Conservation (phyloP, 2,329 filamentous ascomycete species). For the Paecilomyces sp. region DNA sequence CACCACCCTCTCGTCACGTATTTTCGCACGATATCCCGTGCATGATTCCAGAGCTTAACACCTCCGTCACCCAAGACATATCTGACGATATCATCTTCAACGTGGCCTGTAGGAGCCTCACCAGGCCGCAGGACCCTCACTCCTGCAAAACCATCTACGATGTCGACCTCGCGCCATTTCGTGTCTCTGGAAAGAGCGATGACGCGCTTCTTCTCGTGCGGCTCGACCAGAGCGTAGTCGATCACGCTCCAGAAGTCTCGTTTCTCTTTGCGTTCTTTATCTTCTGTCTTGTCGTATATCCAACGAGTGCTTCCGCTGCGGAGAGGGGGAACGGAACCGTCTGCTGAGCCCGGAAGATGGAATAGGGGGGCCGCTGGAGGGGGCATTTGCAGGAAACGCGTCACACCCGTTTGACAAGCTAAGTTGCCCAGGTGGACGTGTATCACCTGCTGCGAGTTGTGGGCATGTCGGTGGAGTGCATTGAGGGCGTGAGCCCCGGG, state of each 20-base stretch:
- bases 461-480: constrained; percentile 27
- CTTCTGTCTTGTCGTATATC: constrained; percentile 56
- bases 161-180: constrained; percentile 46
- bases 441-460: constrained; percentile 19
- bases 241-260: constrained; percentile 52
- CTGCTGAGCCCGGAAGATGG: constrained; percentile 14
- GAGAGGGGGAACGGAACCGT: constrained; percentile 9
- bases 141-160: constrained; percentile 46
- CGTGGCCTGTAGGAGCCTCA: constrained; percentile 12
- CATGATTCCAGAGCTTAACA: constrained; percentile 18
- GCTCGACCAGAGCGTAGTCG: constrained; percentile 53
- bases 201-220: constrained; percentile 14
- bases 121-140: constrained; percentile 42
- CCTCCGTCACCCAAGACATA: constrained; percentile 25
- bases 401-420: constrained; percentile 57
- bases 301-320: constrained; percentile 29
- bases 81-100: constrained; percentile 29
- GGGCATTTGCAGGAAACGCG: constrained; percentile 48
- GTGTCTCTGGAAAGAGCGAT: constrained; percentile 30
- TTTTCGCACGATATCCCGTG: constrained; percentile 17
- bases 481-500: constrained; percentile 76
- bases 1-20: constrained; percentile 45
- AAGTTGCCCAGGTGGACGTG: constrained; percentile 53
- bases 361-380: constrained; percentile 10
- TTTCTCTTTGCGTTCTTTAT: constrained; percentile 39